Percentiles rank a stretch among this genome's conserved stretches.
Evolutionary conservation across 805 yeast species (phyloP).

Genomic region (Nakazawaea wickerhamii): DNA sequence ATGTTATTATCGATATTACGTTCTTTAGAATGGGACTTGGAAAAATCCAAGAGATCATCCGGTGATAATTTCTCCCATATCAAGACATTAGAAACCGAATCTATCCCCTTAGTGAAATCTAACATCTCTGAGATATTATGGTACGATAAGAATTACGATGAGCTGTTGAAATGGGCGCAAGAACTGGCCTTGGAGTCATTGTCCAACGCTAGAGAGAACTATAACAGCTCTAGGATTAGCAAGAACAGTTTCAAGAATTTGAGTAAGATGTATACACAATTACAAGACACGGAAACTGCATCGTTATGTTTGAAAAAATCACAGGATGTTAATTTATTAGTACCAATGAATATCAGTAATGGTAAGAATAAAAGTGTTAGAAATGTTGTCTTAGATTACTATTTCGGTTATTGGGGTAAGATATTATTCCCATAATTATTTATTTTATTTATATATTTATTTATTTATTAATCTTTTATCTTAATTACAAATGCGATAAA

Average conservation of each 20-base stretch:
- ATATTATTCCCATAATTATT: conserved; percentile 24
- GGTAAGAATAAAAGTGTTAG: conserved; percentile 22
- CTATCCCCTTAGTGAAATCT: conserved; percentile 32
- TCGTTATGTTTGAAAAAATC: conserved; percentile 22
- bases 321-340: conserved; percentile 19
- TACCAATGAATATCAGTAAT: conserved; percentile 22
- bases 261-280: conserved; percentile 25
- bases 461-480: conserved; percentile 1
- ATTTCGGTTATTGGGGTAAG: conserved; percentile 31
- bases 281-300: conserved; percentile 24
- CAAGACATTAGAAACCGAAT: conserved; percentile 22
- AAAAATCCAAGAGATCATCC: conserved; percentile 5
- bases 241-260: conserved; percentile 32
- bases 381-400: conserved; percentile 27
- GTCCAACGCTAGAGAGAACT: conserved; percentile 25
- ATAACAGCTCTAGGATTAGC: conserved; percentile 32
- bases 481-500: background rate
- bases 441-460: conserved; percentile 2
- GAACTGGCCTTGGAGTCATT: conserved; percentile 31
- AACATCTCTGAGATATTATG: conserved; percentile 39
- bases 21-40: conserved; percentile 22
- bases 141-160: conserved; percentile 24
- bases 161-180: conserved; percentile 36
- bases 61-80: conserved; percentile 9
- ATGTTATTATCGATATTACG: conserved; percentile 30